phyloP scores from a whole-genome alignment of 2,329 filamentous ascomycete genomes.

The Diaporthe citri region DNA sequence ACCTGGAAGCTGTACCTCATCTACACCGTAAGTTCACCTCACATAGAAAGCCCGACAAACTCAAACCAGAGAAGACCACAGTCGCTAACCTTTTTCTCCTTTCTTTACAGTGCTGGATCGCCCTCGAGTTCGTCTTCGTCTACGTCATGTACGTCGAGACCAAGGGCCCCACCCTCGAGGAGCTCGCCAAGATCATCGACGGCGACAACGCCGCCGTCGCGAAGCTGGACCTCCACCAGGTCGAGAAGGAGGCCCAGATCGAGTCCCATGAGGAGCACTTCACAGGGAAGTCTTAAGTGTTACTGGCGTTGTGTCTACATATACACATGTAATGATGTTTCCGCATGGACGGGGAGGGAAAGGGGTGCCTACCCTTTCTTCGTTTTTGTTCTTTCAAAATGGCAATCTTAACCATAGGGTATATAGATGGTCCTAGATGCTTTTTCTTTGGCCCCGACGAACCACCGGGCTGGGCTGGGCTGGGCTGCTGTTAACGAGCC shows the following conservation, averaged over 20 bases:
- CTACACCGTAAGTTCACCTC: conserved; percentile 59
- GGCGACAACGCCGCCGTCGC: conserved; percentile 66
- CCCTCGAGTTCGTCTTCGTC: conserved; percentile 66
- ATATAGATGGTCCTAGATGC: conserved; percentile 16
- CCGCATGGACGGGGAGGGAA: neutral
- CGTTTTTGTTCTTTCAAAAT: neutral
- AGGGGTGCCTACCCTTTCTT: neutral
- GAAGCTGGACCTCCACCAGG: conserved; percentile 58
- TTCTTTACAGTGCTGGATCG: conserved; percentile 61
- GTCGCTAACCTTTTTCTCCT: neutral
- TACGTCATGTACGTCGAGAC: conserved; percentile 72
- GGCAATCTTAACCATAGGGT: conserved; percentile 8
- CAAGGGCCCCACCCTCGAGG: conserved; percentile 73
- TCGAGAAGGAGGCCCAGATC: conserved; percentile 57
- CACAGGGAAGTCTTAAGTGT: conserved; percentile 23
- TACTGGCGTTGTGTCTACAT: neutral
- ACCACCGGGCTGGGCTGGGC: neutral
- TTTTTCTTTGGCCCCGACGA: neutral
- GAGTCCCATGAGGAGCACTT: conserved; percentile 37
- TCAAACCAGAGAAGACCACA: neutral
- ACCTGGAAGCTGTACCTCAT: conserved; percentile 69
- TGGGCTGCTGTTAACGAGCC: neutral
- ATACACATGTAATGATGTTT: conserved; percentile 13
- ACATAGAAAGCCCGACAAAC: neutral
- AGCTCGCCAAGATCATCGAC: conserved; percentile 76